Evolutionary conservation across 1,139 yeast genomes (phyloP).

Genomic region (Kurtzmaniella quercitrusa): DNA sequence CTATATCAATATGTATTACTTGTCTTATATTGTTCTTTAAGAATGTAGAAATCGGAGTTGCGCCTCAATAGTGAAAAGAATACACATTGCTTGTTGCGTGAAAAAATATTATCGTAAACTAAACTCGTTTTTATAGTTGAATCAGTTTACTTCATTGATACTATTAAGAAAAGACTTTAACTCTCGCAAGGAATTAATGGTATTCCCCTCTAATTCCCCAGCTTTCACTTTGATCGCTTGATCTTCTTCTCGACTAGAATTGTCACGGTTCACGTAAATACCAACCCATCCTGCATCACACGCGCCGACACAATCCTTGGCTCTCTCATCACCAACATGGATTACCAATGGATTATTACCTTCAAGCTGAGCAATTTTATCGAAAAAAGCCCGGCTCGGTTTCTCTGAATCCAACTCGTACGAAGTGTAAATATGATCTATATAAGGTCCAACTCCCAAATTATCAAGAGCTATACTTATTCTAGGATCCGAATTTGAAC

Average conservation of each 20-base stretch:
- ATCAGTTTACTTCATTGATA: not conserved
- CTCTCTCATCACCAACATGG: conserved; percentile 65
- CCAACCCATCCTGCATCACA: conserved; percentile 60
- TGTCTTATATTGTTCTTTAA: too few relatives aligned
- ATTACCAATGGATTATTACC: conserved; percentile 23
- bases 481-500: conserved; percentile 61
- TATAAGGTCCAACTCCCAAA: conserved; percentile 38
- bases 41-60: too few relatives aligned
- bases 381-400: conserved; percentile 48
- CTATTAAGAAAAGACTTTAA: not conserved
- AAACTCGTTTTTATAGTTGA: not conserved
- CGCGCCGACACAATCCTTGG: conserved; percentile 52
- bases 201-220: not conserved
- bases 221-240: not conserved
- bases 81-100: too few relatives aligned
- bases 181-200: not conserved
- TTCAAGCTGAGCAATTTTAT: conserved; percentile 23
- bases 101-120: not conserved
- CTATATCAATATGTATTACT: too few relatives aligned
- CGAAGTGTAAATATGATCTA: conserved; percentile 44
- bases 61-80: too few relatives aligned
- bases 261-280: conserved; percentile 45
- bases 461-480: conserved; percentile 40
- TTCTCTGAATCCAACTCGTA: conserved; percentile 53
- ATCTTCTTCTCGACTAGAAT: conserved; percentile 8